phyloP scores from a whole-genome alignment of 2,329 filamentous ascomycete genomes.

The Colletotrichum tabaci region DNA sequence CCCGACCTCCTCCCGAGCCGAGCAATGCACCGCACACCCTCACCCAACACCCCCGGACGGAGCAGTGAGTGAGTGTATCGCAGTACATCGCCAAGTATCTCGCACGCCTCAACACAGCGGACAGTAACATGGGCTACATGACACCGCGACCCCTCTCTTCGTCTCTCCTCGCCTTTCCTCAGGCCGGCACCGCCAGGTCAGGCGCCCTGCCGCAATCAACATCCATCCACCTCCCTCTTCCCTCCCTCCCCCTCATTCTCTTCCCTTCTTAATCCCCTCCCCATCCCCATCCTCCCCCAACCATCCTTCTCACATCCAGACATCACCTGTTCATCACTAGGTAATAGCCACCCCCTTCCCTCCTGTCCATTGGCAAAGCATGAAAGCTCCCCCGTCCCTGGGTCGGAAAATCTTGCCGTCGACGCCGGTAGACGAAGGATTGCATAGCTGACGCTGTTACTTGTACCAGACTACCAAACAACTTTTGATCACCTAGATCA shows the following conservation, averaged over 20 bases:
- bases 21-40: neutral
- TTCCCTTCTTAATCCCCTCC: constrained; percentile 36
- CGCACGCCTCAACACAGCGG: neutral
- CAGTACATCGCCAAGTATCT: constrained; percentile 17
- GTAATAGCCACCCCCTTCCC: constrained; percentile 21
- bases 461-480: constrained; percentile 15
- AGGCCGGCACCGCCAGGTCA: constrained; percentile 27
- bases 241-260: constrained; percentile 1
- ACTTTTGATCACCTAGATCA: constrained; percentile 21
- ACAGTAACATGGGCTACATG: constrained; percentile 11
- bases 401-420: constrained; percentile 4
- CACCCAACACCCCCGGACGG: neutral
- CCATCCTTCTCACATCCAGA: constrained; percentile 22
- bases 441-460: constrained; percentile 22
- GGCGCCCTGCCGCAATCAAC: constrained; percentile 32
- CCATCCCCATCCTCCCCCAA: constrained; percentile 33
- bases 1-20: neutral
- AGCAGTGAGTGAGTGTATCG: neutral
- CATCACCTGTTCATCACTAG: constrained; percentile 32
- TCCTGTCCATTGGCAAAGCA: neutral
- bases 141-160: constrained; percentile 13
- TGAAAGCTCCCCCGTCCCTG: neutral
- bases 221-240: constrained; percentile 32
- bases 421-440: neutral
- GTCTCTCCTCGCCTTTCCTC: constrained; percentile 26